Conservation (phyloP, 495 filamentous ascomycete species). For the Hypoxylon rickii region DNA sequence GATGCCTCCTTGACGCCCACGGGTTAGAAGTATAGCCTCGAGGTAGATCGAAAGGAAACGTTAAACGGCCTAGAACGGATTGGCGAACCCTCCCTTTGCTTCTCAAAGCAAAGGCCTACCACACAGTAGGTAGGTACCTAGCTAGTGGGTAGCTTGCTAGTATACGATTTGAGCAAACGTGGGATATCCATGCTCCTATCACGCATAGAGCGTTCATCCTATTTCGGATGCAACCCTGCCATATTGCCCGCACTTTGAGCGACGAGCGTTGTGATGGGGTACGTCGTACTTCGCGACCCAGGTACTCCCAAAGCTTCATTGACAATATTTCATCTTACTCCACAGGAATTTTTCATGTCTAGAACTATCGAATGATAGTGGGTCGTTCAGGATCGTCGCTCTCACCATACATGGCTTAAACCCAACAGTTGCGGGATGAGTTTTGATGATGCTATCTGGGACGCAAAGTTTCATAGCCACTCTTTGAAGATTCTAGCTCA, state of each 20-base stretch:
- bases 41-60: too few relatives aligned
- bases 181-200: too few relatives aligned
- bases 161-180: neutral
- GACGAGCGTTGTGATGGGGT: conserved; percentile 9
- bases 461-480: neutral
- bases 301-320: too few relatives aligned
- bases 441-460: neutral
- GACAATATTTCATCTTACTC: too few relatives aligned
- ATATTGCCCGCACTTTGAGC: conserved; percentile 2
- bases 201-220: conserved; percentile 14
- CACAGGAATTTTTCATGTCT: too few relatives aligned
- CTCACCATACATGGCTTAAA: neutral
- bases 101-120: too few relatives aligned
- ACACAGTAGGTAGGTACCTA: neutral
- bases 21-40: too few relatives aligned
- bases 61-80: too few relatives aligned
- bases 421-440: neutral
- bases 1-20: too few relatives aligned
- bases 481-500: neutral
- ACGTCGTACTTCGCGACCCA: too few relatives aligned
- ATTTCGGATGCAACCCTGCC: conserved; percentile 15
- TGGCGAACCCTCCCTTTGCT: too few relatives aligned
- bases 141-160: neutral
- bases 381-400: too few relatives aligned
- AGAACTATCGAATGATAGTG: neutral